Percentiles rank a stretch among this genome's conserved stretches.
These are phyloP conservation scores for Papilionanthe hybrid DNA, from an alignment of 116 monocot species.

Conservation along the genomic window DNA sequence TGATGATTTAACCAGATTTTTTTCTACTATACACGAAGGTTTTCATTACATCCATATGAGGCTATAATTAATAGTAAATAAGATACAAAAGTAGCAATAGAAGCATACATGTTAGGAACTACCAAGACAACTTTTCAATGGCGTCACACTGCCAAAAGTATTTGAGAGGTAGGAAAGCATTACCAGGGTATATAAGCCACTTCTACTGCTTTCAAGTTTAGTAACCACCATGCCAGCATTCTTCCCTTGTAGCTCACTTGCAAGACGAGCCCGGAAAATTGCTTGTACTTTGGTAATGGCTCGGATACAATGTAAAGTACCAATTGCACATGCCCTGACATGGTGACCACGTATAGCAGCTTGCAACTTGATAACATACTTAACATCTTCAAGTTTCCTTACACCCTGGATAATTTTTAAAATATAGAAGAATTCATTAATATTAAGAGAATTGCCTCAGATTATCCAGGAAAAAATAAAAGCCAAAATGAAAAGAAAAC, in stretches of 20 bases:
- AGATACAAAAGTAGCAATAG: not conserved
- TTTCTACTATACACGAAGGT: not conserved
- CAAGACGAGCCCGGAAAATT: conserved; percentile 52
- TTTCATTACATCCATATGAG: not conserved
- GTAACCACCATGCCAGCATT: not conserved
- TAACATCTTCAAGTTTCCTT: conserved; percentile 18
- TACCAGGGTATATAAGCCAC: not conserved
- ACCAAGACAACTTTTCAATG: not conserved
- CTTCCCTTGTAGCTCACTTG: conserved; percentile 7
- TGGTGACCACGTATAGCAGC: conserved; percentile 68
- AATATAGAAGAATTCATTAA: not conserved
- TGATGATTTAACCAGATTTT: not conserved
- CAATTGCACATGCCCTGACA: conserved; percentile 65
- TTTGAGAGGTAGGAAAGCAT: not conserved
- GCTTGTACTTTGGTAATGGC: conserved; percentile 78
- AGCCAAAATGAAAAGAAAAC: not conserved
- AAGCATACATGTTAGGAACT: not conserved
- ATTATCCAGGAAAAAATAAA: not conserved
- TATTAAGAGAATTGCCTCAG: not conserved
- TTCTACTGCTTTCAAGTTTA: not conserved
- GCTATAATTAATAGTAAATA: not conserved
- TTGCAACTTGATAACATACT: conserved; percentile 44
- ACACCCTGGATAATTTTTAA: conserved; percentile 21
- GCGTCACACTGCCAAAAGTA: not conserved
- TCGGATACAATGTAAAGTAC: conserved; percentile 65